Conservation (phyloP, 208 protist species). For the Phytomonas sp. region DNA sequence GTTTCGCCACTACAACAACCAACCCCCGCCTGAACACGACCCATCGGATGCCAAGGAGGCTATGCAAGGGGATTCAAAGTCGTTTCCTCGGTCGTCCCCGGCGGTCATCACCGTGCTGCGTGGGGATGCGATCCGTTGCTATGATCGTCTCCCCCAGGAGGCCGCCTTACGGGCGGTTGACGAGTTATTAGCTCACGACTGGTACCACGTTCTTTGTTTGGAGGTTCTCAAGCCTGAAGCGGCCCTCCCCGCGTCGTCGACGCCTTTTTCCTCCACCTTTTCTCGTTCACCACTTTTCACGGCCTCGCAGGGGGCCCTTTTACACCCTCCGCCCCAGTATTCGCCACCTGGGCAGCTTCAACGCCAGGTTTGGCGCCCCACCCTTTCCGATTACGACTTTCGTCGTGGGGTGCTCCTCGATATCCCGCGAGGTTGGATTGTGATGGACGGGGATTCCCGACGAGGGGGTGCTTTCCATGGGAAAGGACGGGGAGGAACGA, state of each 20-base stretch:
- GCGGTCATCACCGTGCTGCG: constrained; percentile 17
- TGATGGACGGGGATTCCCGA: constrained; percentile 21
- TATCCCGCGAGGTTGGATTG: constrained; percentile 36
- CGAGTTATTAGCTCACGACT: constrained; percentile 29
- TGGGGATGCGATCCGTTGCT: constrained; percentile 58
- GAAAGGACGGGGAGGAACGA: no score
- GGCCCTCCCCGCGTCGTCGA: no score
- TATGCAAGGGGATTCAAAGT: neutral
- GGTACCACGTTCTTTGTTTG: constrained; percentile 28
- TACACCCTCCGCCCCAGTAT: neutral
- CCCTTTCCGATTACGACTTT: constrained; percentile 17
- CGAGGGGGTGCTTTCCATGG: no score
- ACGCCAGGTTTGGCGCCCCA: constrained; percentile 14
- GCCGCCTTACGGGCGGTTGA: constrained; percentile 29
- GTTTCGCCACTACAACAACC: constrained; percentile 2
- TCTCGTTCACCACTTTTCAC: constrained; percentile 10
- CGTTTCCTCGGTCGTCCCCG: neutral
- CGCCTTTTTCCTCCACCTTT: no score
- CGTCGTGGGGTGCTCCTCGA: constrained; percentile 15
- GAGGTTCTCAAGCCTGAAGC: no score
- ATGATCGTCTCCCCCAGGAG: constrained; percentile 54
- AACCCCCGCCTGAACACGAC: neutral
- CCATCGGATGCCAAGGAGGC: neutral
- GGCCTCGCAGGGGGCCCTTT: neutral
- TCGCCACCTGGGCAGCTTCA: constrained; percentile 2